Conservation (phyloP, 768 basidiomycete species). For the Pleurotus tuoliensis region DNA sequence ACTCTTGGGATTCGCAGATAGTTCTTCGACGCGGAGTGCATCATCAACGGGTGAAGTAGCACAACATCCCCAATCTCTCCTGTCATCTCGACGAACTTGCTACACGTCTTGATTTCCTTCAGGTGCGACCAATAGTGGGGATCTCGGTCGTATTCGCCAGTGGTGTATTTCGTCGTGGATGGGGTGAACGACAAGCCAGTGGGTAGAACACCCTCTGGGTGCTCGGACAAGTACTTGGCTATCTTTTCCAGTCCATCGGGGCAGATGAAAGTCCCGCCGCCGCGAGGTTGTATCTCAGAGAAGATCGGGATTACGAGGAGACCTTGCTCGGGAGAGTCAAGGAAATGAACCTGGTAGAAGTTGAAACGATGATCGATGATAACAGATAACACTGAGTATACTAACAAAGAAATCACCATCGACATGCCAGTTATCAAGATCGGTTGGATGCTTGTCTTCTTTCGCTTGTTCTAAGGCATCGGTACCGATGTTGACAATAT, state of each 20-base stretch:
- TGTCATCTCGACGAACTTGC: slow-evolving; percentile 49
- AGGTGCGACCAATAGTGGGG: slow-evolving; percentile 43
- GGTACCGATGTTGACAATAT: slow-evolving; percentile 60
- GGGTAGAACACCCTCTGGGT: slow-evolving; percentile 50
- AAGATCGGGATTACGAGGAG: slow-evolving; percentile 60
- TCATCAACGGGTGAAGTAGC: slow-evolving; percentile 60
- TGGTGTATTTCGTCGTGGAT: slow-evolving; percentile 31
- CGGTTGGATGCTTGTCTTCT: slow-evolving; percentile 30
- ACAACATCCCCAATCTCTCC: slow-evolving; percentile 63
- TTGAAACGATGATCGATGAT: background rate
- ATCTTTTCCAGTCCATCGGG: slow-evolving; percentile 51
- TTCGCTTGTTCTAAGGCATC: slow-evolving; percentile 32
- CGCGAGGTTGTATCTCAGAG: slow-evolving; percentile 48
- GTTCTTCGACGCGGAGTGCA: slow-evolving; percentile 63
- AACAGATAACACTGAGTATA: slow-evolving; percentile 8
- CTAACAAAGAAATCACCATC: slow-evolving; percentile 56
- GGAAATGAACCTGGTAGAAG: slow-evolving; percentile 43
- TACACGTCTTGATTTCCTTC: slow-evolving; percentile 36
- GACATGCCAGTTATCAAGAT: slow-evolving; percentile 63
- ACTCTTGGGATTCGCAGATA: slow-evolving; percentile 50
- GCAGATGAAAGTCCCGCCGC: slow-evolving; percentile 58
- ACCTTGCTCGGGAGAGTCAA: slow-evolving; percentile 65
- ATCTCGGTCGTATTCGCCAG: slow-evolving; percentile 27
- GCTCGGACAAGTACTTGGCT: slow-evolving; percentile 45
- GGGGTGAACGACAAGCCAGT: slow-evolving; percentile 43